These are phyloP conservation scores for Erigeron philadelphicus DNA, from an alignment of 140 eudicot genomes.

Conservation along the genomic window DNA sequence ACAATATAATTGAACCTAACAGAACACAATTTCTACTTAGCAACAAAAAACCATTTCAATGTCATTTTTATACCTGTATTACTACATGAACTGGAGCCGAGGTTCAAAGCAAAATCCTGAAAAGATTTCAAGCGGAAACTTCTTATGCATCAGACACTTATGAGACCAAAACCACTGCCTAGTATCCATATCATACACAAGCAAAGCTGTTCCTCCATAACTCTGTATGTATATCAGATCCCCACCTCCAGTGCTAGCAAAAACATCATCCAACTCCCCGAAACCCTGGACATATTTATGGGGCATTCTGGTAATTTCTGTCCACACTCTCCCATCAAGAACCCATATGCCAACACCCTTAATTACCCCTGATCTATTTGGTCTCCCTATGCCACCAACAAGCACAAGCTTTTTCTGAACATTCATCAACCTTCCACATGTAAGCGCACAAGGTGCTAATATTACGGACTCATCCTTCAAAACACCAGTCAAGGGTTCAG, in stretches of 20 bases:
- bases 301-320: slow-evolving; percentile 48
- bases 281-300: slow-evolving; percentile 35
- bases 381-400: slow-evolving; percentile 55
- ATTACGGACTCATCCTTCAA: slow-evolving; percentile 29
- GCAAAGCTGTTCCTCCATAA: slow-evolving; percentile 46
- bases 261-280: slow-evolving; percentile 54
- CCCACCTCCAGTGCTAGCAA: slow-evolving; percentile 51
- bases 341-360: slow-evolving; percentile 57
- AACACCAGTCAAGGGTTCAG: neutral
- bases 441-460: slow-evolving; percentile 44
- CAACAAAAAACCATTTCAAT: neutral
- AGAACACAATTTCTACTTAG: neutral
- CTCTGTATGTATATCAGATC: slow-evolving; percentile 53
- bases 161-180: slow-evolving; percentile 47
- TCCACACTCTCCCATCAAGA: slow-evolving; percentile 38
- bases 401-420: slow-evolving; percentile 45
- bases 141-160: slow-evolving; percentile 40
- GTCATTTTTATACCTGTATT: neutral
- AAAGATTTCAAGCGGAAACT: slow-evolving; percentile 47
- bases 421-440: slow-evolving; percentile 51
- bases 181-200: slow-evolving; percentile 39
- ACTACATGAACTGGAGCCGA: slow-evolving; percentile 25
- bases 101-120: slow-evolving; percentile 62
- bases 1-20: neutral
- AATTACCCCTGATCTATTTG: slow-evolving; percentile 39